Base-by-base conservation (phyloP, 2,329 filamentous ascomycete genomes). In the Colletotrichum liriopes region DNA sequence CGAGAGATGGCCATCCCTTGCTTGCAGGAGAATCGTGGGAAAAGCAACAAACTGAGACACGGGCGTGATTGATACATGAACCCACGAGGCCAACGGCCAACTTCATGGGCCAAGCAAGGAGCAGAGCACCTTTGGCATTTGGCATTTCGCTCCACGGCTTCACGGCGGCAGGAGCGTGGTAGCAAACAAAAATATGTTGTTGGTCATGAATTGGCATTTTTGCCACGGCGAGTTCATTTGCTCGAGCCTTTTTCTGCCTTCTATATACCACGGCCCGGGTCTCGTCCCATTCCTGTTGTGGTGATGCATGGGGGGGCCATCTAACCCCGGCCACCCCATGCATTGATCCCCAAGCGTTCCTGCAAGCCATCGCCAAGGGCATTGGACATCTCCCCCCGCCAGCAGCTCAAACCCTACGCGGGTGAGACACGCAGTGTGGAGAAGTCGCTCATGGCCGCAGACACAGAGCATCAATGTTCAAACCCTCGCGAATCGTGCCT, bases 211-310 rank as follows among this genome's bases (percentile, higher is more conserved):
- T 69, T 69, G 69, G 69, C 65, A 43, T 66, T 54, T 43, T 26
- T 63, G 69, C 69, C 68, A 39, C 3, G 58, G 61, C 69, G 65
- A 72, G 67, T 72, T 69, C 59, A 59, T 72, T 67, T 67, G 65
- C 58, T 69, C 69, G 39, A 68, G 52, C 69, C 61, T 63, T 71
- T 72, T 54, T 23, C 62, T 32, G 39, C 49, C 39, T 52, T 72
- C 69, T 72, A 72, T 64, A 45, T 69, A 64, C 65, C 32, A 16
- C 49, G 29, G 43, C 52, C 41, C 39, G 37, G 68, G 51, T 71
- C 68, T 68, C 68, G 18, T 71, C 43, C 43, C 35, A n/a, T 20
- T 35, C 29, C 6, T 14, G 11, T 35, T 11, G 47, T 43, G 35
- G 52, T 29, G 41, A 26, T n/a, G 16, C 23, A 52, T 14, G 23